Conservation (phyloP, 108 stramenopile species). For the Cyclostephanos tholiformis region DNA sequence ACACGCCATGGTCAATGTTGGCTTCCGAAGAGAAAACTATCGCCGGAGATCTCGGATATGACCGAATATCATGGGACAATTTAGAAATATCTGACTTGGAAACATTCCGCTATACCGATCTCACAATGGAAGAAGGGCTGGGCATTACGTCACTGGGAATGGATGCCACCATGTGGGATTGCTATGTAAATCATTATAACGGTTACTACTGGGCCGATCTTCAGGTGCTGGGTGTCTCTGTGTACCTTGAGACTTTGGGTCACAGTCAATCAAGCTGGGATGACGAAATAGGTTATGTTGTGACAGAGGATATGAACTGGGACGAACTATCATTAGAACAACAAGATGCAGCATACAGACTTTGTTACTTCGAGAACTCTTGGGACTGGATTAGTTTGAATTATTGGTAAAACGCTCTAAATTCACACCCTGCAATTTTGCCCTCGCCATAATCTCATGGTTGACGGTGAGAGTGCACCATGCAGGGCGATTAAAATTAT, state of each 20-base stretch:
- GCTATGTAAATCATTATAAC: conserved; percentile 37
- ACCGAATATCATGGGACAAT: conserved; percentile 20
- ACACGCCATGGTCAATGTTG: conserved; percentile 15
- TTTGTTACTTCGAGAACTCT: conserved; percentile 36
- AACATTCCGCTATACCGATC: background rate
- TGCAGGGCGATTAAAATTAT: no score
- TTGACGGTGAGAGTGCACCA: no score
- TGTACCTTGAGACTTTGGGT: conserved; percentile 22
- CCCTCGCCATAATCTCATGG: no score
- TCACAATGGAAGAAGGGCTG: background rate
- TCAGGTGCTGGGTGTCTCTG: conserved; percentile 9
- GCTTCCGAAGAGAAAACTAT: background rate
- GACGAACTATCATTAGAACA: conserved; percentile 14
- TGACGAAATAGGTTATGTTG: background rate
- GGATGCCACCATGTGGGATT: conserved; percentile 40
- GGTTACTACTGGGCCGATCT: conserved; percentile 40
- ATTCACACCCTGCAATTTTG: background rate
- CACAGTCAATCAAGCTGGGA: conserved; percentile 24
- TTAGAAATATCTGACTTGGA: conserved; percentile 26
- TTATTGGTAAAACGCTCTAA: conserved; percentile 14
- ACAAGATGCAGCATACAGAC: conserved; percentile 17
- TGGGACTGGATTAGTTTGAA: conserved; percentile 31
- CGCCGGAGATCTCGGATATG: conserved; percentile 21
- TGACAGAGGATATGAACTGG: conserved; percentile 23
- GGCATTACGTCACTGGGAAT: conserved; percentile 25